Evolutionary conservation across 148 eudicot genomes (phyloP).

Genomic region (Vaccinium corymbosum): DNA sequence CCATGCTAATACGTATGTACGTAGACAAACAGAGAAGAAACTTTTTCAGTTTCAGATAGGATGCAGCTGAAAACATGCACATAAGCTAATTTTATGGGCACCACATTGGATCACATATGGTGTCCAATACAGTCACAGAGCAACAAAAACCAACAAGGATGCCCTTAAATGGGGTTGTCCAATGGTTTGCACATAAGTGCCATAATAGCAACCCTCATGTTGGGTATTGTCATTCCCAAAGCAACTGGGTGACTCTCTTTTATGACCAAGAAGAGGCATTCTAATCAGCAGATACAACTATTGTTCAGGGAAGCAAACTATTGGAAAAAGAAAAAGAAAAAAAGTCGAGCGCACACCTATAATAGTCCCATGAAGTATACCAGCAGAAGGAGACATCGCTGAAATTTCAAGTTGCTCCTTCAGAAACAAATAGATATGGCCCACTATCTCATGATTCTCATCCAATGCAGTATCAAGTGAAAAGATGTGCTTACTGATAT

Average conservation of each 20-base stretch:
- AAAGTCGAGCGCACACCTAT: conserved; percentile 38
- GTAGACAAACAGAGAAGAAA: neutral
- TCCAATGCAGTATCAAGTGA: conserved; percentile 38
- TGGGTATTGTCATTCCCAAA: neutral
- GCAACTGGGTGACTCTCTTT: neutral
- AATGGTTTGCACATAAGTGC: neutral
- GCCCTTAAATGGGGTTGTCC: neutral
- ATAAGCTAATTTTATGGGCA: neutral
- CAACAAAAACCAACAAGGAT: neutral
- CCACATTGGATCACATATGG: neutral
- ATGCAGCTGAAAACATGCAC: neutral
- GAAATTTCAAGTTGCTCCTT: conserved; percentile 75
- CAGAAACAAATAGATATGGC: conserved; percentile 59
- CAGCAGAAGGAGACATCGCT: conserved; percentile 56
- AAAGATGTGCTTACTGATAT: conserved; percentile 48
- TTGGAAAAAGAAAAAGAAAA: neutral
- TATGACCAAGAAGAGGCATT: neutral
- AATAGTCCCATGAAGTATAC: conserved; percentile 70
- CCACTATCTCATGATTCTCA: conserved; percentile 46
- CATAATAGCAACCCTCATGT: neutral
- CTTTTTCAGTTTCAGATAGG: neutral
- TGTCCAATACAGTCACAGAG: neutral
- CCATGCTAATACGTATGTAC: neutral
- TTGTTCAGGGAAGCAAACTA: conserved; percentile 1
- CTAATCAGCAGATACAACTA: neutral